Evolutionary conservation across 768 basidiomycete genomes (phyloP).

Genomic region (Kwoniella dejecticola): DNA sequence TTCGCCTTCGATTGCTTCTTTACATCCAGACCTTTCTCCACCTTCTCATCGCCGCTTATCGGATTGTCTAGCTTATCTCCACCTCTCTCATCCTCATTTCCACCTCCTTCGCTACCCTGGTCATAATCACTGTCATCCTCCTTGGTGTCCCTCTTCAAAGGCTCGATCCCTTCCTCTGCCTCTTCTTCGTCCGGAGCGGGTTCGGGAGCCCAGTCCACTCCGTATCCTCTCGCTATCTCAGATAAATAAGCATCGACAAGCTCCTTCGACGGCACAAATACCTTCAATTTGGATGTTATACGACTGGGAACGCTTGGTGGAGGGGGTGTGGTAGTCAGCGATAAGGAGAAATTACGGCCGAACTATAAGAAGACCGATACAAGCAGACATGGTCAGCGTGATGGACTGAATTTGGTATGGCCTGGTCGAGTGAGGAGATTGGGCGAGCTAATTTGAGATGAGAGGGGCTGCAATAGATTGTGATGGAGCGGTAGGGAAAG

Average conservation of each 20-base stretch:
- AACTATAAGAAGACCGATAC: constrained; percentile 60
- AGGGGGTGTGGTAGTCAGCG: constrained; percentile 75
- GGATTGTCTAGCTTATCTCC: no score
- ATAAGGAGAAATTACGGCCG: constrained; percentile 81
- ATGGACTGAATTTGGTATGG: background rate
- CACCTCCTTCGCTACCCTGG: background rate
- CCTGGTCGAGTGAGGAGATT: no score
- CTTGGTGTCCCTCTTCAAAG: constrained; percentile 39
- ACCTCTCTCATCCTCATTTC: background rate
- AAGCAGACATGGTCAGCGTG: background rate
- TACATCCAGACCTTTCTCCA: constrained; percentile 18
- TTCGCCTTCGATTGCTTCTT: constrained; percentile 1
- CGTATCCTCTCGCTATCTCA: constrained; percentile 88
- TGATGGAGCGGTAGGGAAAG: no score
- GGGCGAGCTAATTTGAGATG: no score
- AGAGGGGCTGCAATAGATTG: no score
- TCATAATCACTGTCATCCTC: constrained; percentile 30
- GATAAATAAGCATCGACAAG: constrained; percentile 84
- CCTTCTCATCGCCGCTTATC: no score
- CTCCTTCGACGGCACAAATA: constrained; percentile 69
- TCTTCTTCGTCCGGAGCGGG: constrained; percentile 21
- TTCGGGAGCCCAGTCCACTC: constrained; percentile 67
- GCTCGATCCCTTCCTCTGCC: constrained; percentile 13
- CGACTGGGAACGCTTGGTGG: constrained; percentile 79
- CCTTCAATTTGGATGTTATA: constrained; percentile 70